Percentiles rank a stretch among this genome's conserved stretches.
These are phyloP conservation scores for Triticum monococcum DNA, from an alignment of 176 grass and related monocot species.

Conservation along the genomic window DNA sequence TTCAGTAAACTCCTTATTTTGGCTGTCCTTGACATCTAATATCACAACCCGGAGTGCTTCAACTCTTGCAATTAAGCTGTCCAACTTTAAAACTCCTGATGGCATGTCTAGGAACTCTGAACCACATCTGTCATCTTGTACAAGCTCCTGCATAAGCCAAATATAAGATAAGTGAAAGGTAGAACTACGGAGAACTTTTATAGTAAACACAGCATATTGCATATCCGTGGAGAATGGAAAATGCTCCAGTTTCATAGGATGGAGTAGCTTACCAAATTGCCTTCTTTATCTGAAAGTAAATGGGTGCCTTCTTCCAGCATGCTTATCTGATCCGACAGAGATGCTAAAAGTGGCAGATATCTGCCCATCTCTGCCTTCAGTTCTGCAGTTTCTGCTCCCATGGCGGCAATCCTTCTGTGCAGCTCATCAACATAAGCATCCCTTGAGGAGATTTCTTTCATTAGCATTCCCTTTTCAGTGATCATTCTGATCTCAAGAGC, in stretches of 20 bases:
- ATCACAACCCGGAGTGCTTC: slow-evolving; percentile 49
- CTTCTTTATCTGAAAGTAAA: slow-evolving; percentile 46
- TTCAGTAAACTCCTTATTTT: slow-evolving; percentile 43
- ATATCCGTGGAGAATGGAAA: slow-evolving; percentile 8
- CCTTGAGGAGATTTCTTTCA: slow-evolving; percentile 38
- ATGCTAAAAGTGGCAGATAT: slow-evolving; percentile 43
- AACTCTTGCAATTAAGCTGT: slow-evolving; percentile 52
- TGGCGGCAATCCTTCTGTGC: slow-evolving; percentile 37
- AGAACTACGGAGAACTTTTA: background rate
- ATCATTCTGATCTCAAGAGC: slow-evolving; percentile 39
- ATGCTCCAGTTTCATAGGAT: background rate
- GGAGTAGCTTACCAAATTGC: slow-evolving; percentile 38
- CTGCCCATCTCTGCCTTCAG: slow-evolving; percentile 37
- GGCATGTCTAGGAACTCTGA: background rate
- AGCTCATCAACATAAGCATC: slow-evolving; percentile 45
- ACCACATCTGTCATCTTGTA: background rate
- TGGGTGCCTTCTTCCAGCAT: slow-evolving; percentile 50
- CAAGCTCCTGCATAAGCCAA: slow-evolving; percentile 43
- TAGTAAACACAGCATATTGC: background rate
- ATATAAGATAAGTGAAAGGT: background rate
- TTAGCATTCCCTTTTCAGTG: slow-evolving; percentile 49
- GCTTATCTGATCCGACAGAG: slow-evolving; percentile 44
- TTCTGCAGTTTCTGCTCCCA: slow-evolving; percentile 49
- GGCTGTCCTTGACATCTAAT: slow-evolving; percentile 18
- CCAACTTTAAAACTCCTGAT: slow-evolving; percentile 44